These are phyloP conservation scores for Westerdykella aurantiaca DNA, from an alignment of 2,329 filamentous ascomycete genomes.

Conservation along the genomic window DNA sequence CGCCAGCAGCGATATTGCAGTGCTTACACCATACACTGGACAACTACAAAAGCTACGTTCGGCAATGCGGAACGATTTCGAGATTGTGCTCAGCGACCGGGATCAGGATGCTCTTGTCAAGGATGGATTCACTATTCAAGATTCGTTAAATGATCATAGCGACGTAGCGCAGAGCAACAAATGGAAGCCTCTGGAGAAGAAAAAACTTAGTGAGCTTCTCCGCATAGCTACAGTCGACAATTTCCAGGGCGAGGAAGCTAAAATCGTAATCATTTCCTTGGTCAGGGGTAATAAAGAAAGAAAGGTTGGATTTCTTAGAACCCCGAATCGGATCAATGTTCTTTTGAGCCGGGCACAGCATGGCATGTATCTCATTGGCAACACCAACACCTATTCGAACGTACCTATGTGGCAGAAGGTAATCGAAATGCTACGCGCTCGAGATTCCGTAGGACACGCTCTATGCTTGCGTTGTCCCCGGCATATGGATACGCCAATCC, in stretches of 20 bases:
- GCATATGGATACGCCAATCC: constrained; percentile 19
- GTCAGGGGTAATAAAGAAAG: constrained; percentile 59
- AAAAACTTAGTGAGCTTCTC: constrained; percentile 45
- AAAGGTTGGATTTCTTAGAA: constrained; percentile 58
- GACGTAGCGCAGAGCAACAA: background rate
- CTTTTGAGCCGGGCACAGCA: constrained; percentile 59
- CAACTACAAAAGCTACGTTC: constrained; percentile 49
- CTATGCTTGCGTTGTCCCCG: constrained; percentile 26
- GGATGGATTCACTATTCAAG: constrained; percentile 4
- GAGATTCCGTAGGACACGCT: constrained; percentile 10
- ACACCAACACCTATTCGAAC: constrained; percentile 49
- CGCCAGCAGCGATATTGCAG: constrained; percentile 54
- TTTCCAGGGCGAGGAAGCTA: constrained; percentile 69
- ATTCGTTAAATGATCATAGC: background rate
- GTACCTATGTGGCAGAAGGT: constrained; percentile 60
- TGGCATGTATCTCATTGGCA: constrained; percentile 65
- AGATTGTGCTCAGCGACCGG: constrained; percentile 58
- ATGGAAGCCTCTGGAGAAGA: constrained; percentile 27
- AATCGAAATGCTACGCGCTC: constrained; percentile 20
- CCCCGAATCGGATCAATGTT: constrained; percentile 62
- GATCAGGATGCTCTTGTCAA: constrained; percentile 49
- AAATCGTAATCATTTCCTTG: constrained; percentile 61
- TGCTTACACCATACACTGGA: constrained; percentile 60
- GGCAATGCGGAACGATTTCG: constrained; percentile 44
- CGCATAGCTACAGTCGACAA: constrained; percentile 63